Evolutionary conservation across 805 yeast species (phyloP).

Genomic region (Cyberlindnera mrakii): DNA sequence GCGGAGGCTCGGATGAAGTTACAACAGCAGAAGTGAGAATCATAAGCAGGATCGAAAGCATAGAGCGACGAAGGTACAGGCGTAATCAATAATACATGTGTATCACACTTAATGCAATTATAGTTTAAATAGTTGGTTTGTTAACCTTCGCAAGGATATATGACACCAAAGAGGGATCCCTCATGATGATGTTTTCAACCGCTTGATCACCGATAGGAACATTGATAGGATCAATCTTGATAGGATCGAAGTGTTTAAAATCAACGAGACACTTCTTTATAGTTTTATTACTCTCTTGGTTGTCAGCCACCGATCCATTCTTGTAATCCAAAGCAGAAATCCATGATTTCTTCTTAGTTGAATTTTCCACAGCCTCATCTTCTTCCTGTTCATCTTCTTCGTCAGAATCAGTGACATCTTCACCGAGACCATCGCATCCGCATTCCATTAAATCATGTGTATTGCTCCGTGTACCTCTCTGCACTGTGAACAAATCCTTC

Average conservation of each 20-base stretch:
- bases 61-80: background rate
- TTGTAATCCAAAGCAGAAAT: conserved; percentile 17
- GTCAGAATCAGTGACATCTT: conserved; percentile 11
- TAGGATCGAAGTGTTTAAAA: conserved; percentile 59
- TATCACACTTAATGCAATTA: too few relatives aligned
- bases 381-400: conserved; percentile 18
- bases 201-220: conserved; percentile 27
- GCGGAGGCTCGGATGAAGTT: conserved; percentile 76
- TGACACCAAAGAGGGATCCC: conserved; percentile 26
- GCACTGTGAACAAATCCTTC: conserved; percentile 65
- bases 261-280: conserved; percentile 55
- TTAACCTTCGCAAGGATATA: conserved; percentile 37
- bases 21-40: conserved; percentile 9
- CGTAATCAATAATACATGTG: background rate
- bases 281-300: conserved; percentile 29
- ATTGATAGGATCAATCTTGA: conserved; percentile 3
- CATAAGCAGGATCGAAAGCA: background rate
- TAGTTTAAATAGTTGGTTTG: conserved; percentile 19
- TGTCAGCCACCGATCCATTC: conserved; percentile 1
- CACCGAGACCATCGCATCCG: conserved; percentile 52
- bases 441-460: conserved; percentile 78
- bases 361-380: conserved; percentile 6
- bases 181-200: conserved; percentile 24
- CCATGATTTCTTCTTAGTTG: conserved; percentile 15
- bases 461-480: conserved; percentile 44